A percentile compares a stretch with the other conserved stretches of the same genome.
Evolutionary conservation across 1,284 basidiomycete species (phyloP).

Genomic region (Pterulicium gracile): DNA sequence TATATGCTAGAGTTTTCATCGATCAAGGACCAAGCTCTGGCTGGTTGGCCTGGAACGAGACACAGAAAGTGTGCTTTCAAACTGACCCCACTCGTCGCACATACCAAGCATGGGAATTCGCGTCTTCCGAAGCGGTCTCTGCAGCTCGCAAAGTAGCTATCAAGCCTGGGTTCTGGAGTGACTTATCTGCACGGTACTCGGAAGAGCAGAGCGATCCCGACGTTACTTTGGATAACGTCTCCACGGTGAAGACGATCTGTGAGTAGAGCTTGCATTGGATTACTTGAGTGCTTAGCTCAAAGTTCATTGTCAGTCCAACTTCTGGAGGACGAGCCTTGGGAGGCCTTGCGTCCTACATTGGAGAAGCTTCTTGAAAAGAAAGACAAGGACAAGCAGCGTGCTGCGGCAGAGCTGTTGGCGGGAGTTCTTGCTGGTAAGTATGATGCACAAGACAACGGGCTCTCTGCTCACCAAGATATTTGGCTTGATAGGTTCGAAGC

Average conservation of each 20-base stretch:
- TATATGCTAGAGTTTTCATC: slow-evolving; percentile 21
- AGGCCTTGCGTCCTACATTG: slow-evolving; percentile 39
- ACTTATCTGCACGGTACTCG: slow-evolving; percentile 45
- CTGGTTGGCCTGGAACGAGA: slow-evolving; percentile 48
- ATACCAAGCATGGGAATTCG: slow-evolving; percentile 45
- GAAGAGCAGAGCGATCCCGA: slow-evolving; percentile 55
- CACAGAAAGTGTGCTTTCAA: slow-evolving; percentile 32
- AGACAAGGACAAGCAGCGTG: slow-evolving; percentile 79
- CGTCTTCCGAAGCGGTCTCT: slow-evolving; percentile 33
- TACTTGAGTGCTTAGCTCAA: slow-evolving; percentile 7
- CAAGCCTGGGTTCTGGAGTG: slow-evolving; percentile 46
- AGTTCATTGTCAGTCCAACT: slow-evolving; percentile 42
- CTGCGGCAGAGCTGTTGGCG: slow-evolving; percentile 78
- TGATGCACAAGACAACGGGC: not conserved
- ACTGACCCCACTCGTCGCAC: slow-evolving; percentile 37
- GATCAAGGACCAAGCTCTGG: slow-evolving; percentile 43
- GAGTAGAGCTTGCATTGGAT: slow-evolving; percentile 15
- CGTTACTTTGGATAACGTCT: slow-evolving; percentile 56
- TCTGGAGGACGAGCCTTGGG: slow-evolving; percentile 54
- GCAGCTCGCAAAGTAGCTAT: slow-evolving; percentile 34
- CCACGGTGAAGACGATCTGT: slow-evolving; percentile 69
- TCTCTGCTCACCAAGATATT: slow-evolving; percentile 5
- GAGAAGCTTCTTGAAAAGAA: slow-evolving; percentile 44
- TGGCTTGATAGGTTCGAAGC: slow-evolving; percentile 78
- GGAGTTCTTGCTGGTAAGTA: slow-evolving; percentile 58